Conservation (phyloP, 257 asterid species). For the Ophiorrhiza pumila region DNA sequence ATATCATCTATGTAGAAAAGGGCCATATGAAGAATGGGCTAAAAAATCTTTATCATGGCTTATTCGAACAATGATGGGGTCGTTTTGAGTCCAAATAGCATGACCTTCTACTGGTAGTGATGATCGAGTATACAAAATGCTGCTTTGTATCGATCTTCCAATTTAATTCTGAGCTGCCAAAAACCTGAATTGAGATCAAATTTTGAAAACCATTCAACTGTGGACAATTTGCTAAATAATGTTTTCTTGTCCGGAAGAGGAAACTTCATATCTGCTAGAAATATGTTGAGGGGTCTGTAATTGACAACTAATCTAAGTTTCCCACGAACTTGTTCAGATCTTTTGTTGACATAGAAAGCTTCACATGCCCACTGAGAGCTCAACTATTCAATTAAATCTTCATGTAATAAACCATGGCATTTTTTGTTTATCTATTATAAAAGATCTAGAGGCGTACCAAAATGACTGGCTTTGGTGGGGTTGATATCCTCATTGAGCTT, state of each 20-base stretch:
- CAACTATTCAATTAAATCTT: not conserved
- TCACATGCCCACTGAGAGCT: slow-evolving; percentile 3
- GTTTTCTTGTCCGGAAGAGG: not conserved
- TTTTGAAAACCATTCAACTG: not conserved
- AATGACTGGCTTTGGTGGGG: not conserved
- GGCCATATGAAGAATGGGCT: not conserved
- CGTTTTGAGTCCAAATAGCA: not conserved
- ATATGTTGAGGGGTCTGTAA: not conserved
- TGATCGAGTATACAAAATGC: not conserved
- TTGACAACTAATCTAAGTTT: not conserved
- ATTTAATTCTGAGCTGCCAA: not conserved
- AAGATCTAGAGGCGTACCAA: not conserved
- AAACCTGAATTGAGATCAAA: slow-evolving; percentile 2
- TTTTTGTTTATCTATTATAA: not conserved
- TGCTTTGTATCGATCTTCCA: not conserved
- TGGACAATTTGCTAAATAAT: not conserved
- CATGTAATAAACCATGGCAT: not conserved
- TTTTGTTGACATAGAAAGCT: slow-evolving; percentile 3
- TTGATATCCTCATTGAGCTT: not conserved
- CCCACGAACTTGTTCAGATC: not conserved
- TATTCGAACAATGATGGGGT: not conserved
- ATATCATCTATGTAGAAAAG: not conserved
- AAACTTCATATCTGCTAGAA: not conserved
- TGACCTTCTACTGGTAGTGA: not conserved
- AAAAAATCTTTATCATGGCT: not conserved